These are phyloP conservation scores for Kwoniella sp. DNA, from an alignment of 768 basidiomycete species.

Conservation along the genomic window DNA sequence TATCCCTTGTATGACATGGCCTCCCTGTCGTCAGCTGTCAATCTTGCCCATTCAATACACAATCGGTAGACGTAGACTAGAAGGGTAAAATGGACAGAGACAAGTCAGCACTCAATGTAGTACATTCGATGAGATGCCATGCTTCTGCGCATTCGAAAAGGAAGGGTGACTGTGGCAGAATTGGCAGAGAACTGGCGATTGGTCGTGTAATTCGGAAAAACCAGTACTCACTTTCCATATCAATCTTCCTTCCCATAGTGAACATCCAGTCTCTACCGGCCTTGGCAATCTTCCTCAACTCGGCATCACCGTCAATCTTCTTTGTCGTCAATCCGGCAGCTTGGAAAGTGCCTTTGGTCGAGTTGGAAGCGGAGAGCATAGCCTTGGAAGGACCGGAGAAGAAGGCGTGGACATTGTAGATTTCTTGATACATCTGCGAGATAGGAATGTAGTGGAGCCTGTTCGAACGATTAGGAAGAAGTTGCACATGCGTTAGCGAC, in stretches of 20 bases:
- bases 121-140: too few relatives aligned
- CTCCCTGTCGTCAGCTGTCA: conserved; percentile 82
- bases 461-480: too few relatives aligned
- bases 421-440: conserved; percentile 79
- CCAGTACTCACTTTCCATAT: conserved; percentile 87
- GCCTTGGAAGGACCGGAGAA: conserved; percentile 80
- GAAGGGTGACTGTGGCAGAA: background rate
- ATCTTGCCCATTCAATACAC: conserved; percentile 81
- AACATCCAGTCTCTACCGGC: conserved; percentile 94
- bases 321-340: conserved; percentile 47
- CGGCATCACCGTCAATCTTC: conserved; percentile 67
- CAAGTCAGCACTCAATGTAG: too few relatives aligned
- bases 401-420: conserved; percentile 90
- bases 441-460: conserved; percentile 93
- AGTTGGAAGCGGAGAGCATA: conserved; percentile 62
- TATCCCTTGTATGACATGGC: conserved; percentile 55
- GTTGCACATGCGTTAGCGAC: background rate
- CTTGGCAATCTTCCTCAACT: conserved; percentile 76
- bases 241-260: conserved; percentile 74
- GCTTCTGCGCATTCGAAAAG: too few relatives aligned
- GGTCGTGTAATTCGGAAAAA: too few relatives aligned
- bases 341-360: conserved; percentile 57
- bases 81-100: too few relatives aligned
- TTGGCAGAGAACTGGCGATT: background rate
- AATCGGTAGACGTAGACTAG: conserved; percentile 71